phyloP scores from a whole-genome alignment of 1,139 yeast species.

The Geotrichum cucujoidarum region DNA sequence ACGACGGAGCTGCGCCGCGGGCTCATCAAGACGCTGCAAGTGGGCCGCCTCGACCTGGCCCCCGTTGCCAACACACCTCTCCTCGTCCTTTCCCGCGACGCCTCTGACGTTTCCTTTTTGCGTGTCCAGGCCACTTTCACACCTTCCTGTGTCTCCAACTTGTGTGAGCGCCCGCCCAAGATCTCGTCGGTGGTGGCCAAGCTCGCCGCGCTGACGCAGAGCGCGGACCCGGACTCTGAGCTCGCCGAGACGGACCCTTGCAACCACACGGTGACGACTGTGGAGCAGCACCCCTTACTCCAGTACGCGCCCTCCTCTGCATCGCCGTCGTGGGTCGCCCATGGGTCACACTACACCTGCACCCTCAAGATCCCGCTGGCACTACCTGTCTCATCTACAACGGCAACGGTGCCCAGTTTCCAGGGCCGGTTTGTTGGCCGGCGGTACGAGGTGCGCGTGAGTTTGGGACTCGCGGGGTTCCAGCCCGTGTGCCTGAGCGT shows the following conservation, averaged over 20 bases:
- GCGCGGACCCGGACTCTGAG: not conserved
- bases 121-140: not conserved
- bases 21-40: not conserved
- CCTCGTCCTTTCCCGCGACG: not conserved
- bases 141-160: not conserved
- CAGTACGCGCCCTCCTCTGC: not conserved
- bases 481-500: no score
- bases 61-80: no score
- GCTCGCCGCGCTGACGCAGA: not conserved
- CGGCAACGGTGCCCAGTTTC: not conserved
- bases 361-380: not conserved
- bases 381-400: not conserved
- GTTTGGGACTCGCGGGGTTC: not conserved
- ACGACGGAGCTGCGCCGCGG: constrained; percentile 1
- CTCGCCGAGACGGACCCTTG: not conserved
- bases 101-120: not conserved
- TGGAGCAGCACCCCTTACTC: not conserved
- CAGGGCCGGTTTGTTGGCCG: not conserved
- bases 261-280: not conserved
- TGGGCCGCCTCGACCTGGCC: not conserved
- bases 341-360: not conserved
- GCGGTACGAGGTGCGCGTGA: not conserved
- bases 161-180: constrained; percentile 3
- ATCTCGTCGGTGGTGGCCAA: not conserved
- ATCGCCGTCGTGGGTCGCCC: not conserved